Evolutionary conservation across 2,329 filamentous ascomycete genomes (phyloP).

Genomic region (Madurella fahalii): DNA sequence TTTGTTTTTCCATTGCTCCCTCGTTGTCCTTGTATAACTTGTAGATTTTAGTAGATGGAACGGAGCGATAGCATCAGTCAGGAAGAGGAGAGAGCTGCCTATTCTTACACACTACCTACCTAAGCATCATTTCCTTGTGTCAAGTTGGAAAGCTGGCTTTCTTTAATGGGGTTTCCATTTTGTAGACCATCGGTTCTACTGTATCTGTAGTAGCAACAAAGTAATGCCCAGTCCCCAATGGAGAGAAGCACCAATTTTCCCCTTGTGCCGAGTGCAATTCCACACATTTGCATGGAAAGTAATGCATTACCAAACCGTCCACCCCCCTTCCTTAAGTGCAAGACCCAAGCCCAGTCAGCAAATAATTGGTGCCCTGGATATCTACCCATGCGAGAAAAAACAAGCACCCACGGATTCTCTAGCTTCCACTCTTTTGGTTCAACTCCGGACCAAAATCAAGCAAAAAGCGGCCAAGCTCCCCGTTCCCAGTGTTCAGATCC

Average conservation of each 20-base stretch:
- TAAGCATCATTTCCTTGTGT: too few species aligned
- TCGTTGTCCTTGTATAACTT: too few species aligned
- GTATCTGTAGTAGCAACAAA: slow-evolving; percentile 6
- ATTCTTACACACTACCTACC: too few species aligned
- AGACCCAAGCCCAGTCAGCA: slow-evolving; percentile 6
- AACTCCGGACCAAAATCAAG: slow-evolving; percentile 20
- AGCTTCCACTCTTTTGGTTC: slow-evolving; percentile 15
- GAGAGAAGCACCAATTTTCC: slow-evolving; percentile 2
- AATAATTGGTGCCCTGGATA: slow-evolving; percentile 13
- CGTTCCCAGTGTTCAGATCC: not conserved
- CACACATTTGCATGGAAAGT: slow-evolving; percentile 5
- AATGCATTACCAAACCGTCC: slow-evolving; percentile 8
- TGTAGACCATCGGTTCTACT: slow-evolving; percentile 11
- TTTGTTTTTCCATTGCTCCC: not conserved
- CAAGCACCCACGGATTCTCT: slow-evolving; percentile 6
- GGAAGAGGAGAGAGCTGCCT: too few species aligned
- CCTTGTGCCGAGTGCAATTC: slow-evolving; percentile 5
- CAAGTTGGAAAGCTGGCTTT: not conserved
- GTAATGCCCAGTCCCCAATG: slow-evolving; percentile 4
- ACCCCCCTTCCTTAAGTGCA: slow-evolving; percentile 5
- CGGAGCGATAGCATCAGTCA: too few species aligned
- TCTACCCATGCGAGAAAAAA: slow-evolving; percentile 13
- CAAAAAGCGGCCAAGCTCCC: slow-evolving; percentile 11
- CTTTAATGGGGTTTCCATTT: slow-evolving; percentile 5
- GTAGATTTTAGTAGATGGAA: too few species aligned